Base-by-base conservation (phyloP, 2,329 filamentous ascomycete species). In the Botryotinia calthae region DNA sequence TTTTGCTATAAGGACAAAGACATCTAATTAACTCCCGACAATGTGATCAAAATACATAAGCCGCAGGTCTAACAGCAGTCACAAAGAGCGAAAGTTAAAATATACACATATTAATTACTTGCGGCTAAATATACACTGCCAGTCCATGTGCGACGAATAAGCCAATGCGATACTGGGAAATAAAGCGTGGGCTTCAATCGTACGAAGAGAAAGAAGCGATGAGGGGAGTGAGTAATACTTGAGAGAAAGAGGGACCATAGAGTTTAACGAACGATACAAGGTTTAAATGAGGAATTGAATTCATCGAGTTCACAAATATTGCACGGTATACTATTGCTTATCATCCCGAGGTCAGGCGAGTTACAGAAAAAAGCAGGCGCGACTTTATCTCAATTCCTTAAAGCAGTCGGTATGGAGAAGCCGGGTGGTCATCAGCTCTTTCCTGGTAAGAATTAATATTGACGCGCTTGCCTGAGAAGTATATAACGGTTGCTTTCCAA, bases 11-110 rank as follows among this genome's bases (percentile, higher is more conserved):
- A n/a, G n/a, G n/a, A n/a, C n/a, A 16, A 28, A 16, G 5, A 54
- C 8, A 54, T 3, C 14, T 18, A 8, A 28, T 28, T 54, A 3
- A 28, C 1, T 28, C 2, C 7, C 1, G n/a, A 28, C 8, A 0
- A 2, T 0, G 51, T 2, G 51, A 4, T 3, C 16, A 2, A 8
- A 54, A 54, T 28, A 54, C 5, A 28, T 1, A 16, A 18, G 51
- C 51, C 6, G 14, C 51, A 54, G n/a, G 12, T 3, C 2, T 9
- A 8, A 14, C n/a, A 54, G 51, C n/a, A 54, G 10, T n/a, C 25
- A n/a, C 1, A 14, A n/a, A 10, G 10, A n/a, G 22, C 25, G 48
- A n/a, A 51, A 51, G 48, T n/a, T 3, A 51, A 2, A 2, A 25
- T 2, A 51, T n/a, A 51, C n/a, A 51, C 4, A n/a, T n/a, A n/a